Evolutionary conservation across 805 yeast genomes (phyloP), one percentile per base, ranked within the genome.

Genomic region (Blastobotrys robertii): DNA sequence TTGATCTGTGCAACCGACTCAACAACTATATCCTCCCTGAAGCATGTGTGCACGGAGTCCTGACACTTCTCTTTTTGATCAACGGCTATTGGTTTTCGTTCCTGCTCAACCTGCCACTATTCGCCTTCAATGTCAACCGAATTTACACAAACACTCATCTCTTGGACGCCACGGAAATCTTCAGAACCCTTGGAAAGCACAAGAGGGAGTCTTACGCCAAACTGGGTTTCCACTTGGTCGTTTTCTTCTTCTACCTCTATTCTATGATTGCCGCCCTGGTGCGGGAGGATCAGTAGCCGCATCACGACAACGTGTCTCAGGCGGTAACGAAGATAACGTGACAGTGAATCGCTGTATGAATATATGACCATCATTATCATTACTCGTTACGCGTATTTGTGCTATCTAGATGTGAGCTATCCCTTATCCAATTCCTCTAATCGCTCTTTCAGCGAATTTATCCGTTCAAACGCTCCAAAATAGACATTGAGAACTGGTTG

Each of bases 101-200:
- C 64, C 66, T 88, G 56, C 63, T 92, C 59, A 85, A 85, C 65
- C 67, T 79, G 51, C 97, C 97, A 38, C 70, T 92, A 49, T 66
- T 84, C 43, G 92, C 87, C 25, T 92, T 72, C 72, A 92, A 92
- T 62, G 78, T 70, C 46, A 81, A 82, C 70, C 84, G 84, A 64
- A 76, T 85, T 58, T 66, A 80, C 63, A 77, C 76, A 55, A 86
- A 85, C 65, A 79, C 80, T 62, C 88, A 90, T 62, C 69, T 84
- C 50, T 77, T 88, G 63, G 98, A 92, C 64, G 97, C 97, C 46
- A 90, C 98, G 36, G 97, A 90, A 65, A 92, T 90, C 57, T 92
- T 92, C 69, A 78, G 97, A 70, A 88, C 97, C 34, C 75, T 90
- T 59, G 76, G 85, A 55, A 84, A 82, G 60, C 95, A 88, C 70